A percentile compares a stretch with the other conserved stretches of the same genome.
phyloP scores from a whole-genome alignment of 1,284 basidiomycete species.

The Kalmanozyma brasiliensis region DNA sequence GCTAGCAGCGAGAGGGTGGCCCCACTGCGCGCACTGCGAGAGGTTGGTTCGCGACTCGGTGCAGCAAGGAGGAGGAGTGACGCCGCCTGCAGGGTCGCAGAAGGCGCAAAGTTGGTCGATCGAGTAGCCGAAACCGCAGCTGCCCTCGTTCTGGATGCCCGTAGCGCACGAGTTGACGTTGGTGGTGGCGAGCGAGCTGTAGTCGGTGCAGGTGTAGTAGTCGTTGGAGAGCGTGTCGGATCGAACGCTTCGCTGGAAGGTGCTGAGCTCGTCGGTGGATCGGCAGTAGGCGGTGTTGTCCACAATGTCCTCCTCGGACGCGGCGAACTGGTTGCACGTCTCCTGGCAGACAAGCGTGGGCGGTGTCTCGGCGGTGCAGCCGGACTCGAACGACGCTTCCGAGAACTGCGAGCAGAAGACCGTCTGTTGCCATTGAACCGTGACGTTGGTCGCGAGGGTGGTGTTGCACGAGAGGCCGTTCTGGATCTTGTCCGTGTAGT shows the following conservation, averaged over 20 bases:
- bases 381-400: conserved; percentile 51
- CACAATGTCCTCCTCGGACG: conserved; percentile 53
- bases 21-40: conserved; percentile 52
- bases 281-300: conserved; percentile 58
- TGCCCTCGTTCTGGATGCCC: conserved; percentile 69
- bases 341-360: conserved; percentile 62
- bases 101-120: conserved; percentile 68
- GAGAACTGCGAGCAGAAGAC: conserved; percentile 63
- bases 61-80: conserved; percentile 56
- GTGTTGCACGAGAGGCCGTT: conserved; percentile 57
- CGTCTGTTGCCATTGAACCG: conserved; percentile 61
- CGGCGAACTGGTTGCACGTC: conserved; percentile 56
- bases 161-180: conserved; percentile 68
- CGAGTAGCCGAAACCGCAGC: conserved; percentile 70
- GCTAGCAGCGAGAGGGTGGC: conserved; percentile 54
- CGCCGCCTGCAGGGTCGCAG: conserved; percentile 64
- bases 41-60: conserved; percentile 54
- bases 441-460: conserved; percentile 51
- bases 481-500: conserved; percentile 51
- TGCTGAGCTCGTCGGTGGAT: conserved; percentile 52
- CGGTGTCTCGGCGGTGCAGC: conserved; percentile 53
- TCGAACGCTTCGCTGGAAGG: conserved; percentile 55
- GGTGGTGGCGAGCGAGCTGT: conserved; percentile 68
- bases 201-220: conserved; percentile 68
- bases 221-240: conserved; percentile 67